These are phyloP conservation scores for Umbelopsis ramanniana DNA, from an alignment of 192 early-diverging fungal genomes.

Conservation along the genomic window DNA sequence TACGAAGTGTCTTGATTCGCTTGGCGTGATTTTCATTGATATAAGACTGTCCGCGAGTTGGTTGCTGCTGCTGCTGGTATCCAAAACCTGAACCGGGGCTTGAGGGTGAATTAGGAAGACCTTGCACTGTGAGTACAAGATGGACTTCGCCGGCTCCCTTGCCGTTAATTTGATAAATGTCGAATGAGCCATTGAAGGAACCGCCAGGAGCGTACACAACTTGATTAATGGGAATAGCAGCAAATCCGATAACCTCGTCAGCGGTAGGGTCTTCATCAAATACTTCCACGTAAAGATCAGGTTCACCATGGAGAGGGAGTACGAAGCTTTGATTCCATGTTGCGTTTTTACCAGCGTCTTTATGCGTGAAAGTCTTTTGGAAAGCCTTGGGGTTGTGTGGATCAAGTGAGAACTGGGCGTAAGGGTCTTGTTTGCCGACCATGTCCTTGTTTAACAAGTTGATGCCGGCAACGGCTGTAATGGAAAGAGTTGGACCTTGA, in stretches of 20 bases:
- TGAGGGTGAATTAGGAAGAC: constrained; percentile 40
- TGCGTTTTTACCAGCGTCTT: constrained; percentile 52
- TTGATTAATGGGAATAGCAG: constrained; percentile 56
- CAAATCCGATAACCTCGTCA: constrained; percentile 50
- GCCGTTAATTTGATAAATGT: constrained; percentile 43
- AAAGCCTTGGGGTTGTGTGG: constrained; percentile 46
- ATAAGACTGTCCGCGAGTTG: constrained; percentile 40
- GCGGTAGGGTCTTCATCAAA: constrained; percentile 49
- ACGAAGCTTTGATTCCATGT: constrained; percentile 57
- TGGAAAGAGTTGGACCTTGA: constrained; percentile 38
- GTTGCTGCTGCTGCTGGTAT: constrained; percentile 5
- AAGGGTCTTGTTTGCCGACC: constrained; percentile 58
- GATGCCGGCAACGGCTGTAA: constrained; percentile 39
- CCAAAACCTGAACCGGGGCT: not conserved
- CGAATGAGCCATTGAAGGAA: constrained; percentile 47
- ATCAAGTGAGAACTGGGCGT: constrained; percentile 50
- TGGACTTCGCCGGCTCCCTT: constrained; percentile 43
- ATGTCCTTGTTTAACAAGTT: constrained; percentile 44
- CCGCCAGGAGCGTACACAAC: constrained; percentile 47
- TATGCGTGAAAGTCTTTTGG: constrained; percentile 54
- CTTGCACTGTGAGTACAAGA: constrained; percentile 43
- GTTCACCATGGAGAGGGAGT: constrained; percentile 44
- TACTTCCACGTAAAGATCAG: constrained; percentile 51
- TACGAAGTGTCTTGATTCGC: constrained; percentile 45
- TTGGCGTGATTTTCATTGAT: constrained; percentile 44